phyloP scores from a whole-genome alignment of 192 early-diverging fungal genomes.

The Coemansia sp. region DNA sequence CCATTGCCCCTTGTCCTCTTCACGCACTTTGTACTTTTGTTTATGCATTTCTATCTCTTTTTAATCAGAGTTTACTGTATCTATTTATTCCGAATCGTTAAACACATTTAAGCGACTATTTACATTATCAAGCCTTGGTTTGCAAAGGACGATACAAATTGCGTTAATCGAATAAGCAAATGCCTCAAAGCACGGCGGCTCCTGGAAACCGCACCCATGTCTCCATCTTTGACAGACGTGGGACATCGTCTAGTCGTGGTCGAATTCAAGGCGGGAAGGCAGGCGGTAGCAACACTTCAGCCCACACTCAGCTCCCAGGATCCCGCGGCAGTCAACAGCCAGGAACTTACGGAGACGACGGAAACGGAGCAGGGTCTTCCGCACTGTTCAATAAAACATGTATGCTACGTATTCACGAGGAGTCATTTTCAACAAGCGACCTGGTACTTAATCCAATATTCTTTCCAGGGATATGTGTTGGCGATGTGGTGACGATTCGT shows the following conservation, averaged over 20 bases:
- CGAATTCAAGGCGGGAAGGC: conserved; percentile 25
- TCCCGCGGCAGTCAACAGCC: conserved; percentile 6
- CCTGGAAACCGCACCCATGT: conserved; percentile 19
- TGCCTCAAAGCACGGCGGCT: conserved; percentile 19
- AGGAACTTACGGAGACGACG: conserved; percentile 27
- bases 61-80: too few species aligned
- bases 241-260: conserved; percentile 26
- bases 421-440: conserved; percentile 36
- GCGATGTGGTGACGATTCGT: conserved; percentile 50
- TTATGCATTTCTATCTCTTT: too few species aligned
- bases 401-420: conserved; percentile 46
- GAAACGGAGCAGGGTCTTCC: conserved; percentile 6
- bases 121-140: neutral
- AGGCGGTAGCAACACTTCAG: neutral
- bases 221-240: conserved; percentile 47
- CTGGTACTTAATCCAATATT: conserved; percentile 46
- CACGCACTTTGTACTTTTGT: too few species aligned
- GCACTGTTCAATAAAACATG: conserved; percentile 42
- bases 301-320: conserved; percentile 3
- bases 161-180: conserved; percentile 1
- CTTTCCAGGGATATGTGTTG: conserved; percentile 48
- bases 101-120: neutral
- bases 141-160: neutral
- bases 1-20: too few species aligned
- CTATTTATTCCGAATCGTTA: too few species aligned